Conservation (phyloP, 1,284 basidiomycete species). For the Puccinia horiana region DNA sequence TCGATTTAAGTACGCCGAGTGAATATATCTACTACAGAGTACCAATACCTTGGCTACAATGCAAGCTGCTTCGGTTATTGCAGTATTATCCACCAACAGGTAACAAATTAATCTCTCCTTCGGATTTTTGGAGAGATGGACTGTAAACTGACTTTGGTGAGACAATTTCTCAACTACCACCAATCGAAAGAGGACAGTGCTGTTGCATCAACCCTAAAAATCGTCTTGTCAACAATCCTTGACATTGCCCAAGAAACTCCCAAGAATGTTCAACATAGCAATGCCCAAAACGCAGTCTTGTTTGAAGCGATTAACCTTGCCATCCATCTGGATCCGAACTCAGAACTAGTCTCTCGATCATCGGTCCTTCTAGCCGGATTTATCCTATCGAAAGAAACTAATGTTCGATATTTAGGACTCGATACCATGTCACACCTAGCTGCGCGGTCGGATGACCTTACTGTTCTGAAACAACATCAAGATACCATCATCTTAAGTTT, state of each 20-base stretch:
- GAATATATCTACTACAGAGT: constrained; percentile 97
- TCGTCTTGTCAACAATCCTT: constrained; percentile 86
- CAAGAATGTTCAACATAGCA: constrained; percentile 96
- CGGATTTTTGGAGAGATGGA: neutral
- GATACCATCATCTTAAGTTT: constrained; percentile 90
- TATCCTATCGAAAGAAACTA: constrained; percentile 96
- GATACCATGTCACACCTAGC: constrained; percentile 99
- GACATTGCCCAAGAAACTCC: constrained; percentile 90
- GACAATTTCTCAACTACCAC: neutral
- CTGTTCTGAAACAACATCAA: constrained; percentile 92
- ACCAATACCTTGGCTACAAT: constrained; percentile 95
- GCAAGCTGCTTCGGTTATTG: constrained; percentile 86
- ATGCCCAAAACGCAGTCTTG: constrained; percentile 95
- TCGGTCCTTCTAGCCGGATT: constrained; percentile 88
- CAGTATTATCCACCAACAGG: constrained; percentile 95
- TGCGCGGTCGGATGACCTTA: constrained; percentile 77
- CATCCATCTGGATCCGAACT: constrained; percentile 92
- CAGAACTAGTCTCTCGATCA: constrained; percentile 83
- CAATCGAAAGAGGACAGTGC: constrained; percentile 73
- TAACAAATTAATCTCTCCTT: constrained; percentile 58
- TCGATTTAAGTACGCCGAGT: constrained; percentile 81
- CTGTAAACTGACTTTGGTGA: neutral
- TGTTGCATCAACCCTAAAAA: constrained; percentile 73
- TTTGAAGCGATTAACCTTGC: constrained; percentile 97
- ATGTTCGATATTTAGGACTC: constrained; percentile 93